These are phyloP conservation scores for Aspergillus intermedius DNA, from an alignment of 2,329 filamentous ascomycete genomes.

Conservation along the genomic window DNA sequence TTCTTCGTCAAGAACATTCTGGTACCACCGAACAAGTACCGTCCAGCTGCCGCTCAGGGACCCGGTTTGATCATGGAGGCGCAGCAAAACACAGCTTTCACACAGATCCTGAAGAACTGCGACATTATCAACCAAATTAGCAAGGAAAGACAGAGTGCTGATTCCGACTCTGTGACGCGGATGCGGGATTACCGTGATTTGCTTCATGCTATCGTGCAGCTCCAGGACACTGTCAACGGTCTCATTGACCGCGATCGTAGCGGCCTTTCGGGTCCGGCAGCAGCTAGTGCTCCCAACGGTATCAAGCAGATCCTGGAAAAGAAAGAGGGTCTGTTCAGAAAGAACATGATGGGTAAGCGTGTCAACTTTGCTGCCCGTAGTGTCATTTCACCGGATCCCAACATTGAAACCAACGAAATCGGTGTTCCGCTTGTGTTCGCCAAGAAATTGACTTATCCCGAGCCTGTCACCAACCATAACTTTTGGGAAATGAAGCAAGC, in stretches of 20 bases:
- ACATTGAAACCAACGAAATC: conserved; percentile 98
- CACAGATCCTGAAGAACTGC: conserved; percentile 70
- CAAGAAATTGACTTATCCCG: conserved; percentile 89
- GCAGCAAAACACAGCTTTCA: conserved; percentile 82
- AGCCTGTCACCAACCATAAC: conserved; percentile 95
- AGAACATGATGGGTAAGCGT: conserved; percentile 99
- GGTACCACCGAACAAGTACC: conserved; percentile 86
- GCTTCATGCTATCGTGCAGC: conserved; percentile 70
- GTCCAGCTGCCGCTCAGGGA: conserved; percentile 77
- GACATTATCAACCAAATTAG: conserved; percentile 68
- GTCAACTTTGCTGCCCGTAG: conserved; percentile 96
- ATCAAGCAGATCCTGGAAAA: conserved; percentile 98
- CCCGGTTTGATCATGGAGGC: conserved; percentile 78
- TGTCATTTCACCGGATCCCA: conserved; percentile 96
- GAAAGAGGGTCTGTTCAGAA: conserved; percentile 95
- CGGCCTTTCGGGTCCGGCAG: conserved; percentile 69
- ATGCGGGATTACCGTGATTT: conserved; percentile 66
- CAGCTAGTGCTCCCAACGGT: conserved; percentile 75
- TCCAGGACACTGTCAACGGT: conserved; percentile 89
- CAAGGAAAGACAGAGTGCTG: conserved; percentile 56
- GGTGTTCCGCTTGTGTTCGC: conserved; percentile 98
- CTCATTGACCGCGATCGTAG: conserved; percentile 86
- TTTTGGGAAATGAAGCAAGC: conserved; percentile 93
- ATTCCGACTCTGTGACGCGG: conserved; percentile 40
- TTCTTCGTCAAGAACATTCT: conserved; percentile 86